phyloP scores from a whole-genome alignment of 1,139 yeast genomes.

The Hansenula lynferdii region DNA sequence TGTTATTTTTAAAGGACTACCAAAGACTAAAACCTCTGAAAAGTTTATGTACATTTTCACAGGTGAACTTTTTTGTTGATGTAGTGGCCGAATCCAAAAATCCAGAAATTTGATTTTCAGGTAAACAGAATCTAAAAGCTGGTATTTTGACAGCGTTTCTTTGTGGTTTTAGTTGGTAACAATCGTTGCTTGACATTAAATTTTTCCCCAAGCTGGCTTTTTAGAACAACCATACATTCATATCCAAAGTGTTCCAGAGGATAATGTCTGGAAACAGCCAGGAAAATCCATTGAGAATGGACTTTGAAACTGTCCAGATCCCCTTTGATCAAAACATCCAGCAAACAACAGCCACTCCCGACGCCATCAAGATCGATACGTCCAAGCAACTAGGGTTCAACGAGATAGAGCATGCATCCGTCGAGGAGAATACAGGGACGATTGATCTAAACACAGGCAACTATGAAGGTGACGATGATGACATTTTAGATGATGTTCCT shows the following conservation, averaged over 20 bases:
- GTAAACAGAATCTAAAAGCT: not conserved
- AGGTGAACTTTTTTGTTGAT: not conserved
- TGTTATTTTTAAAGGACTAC: too few species aligned
- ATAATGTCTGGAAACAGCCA: too few species aligned
- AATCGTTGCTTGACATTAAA: too few species aligned
- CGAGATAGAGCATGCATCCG: not conserved
- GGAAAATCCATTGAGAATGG: too few species aligned
- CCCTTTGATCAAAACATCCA: not conserved
- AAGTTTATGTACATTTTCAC: not conserved
- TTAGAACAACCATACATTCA: too few species aligned
- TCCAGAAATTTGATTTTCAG: not conserved
- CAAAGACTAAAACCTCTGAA: not conserved
- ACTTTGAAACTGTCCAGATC: not conserved
- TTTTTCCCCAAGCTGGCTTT: too few species aligned
- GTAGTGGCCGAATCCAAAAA: slow-evolving; percentile 1
- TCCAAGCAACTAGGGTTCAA: not conserved
- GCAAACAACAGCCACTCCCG: not conserved
- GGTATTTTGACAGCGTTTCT: too few species aligned
- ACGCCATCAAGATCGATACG: not conserved
- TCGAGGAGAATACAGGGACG: too few species aligned
- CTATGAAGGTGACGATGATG: not conserved
- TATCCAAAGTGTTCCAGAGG: not conserved
- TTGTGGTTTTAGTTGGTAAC: too few species aligned
- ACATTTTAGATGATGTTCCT: not conserved
- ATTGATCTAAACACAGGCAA: too few species aligned